Conservation (phyloP, 116 monocot genomes). For the Papilionanthe hybrid region DNA sequence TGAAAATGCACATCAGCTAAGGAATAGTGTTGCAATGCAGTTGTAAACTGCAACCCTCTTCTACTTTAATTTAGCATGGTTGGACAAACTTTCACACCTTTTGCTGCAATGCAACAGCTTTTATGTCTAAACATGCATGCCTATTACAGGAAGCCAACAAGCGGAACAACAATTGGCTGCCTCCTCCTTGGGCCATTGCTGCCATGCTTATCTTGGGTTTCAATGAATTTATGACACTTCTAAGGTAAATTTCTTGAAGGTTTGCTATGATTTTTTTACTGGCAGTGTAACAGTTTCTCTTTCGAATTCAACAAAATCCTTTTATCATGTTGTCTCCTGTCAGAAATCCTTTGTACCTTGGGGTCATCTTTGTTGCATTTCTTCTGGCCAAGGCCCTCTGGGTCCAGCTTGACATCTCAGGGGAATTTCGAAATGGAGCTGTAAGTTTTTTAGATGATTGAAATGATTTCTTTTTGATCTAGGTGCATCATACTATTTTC, state of each 20-base stretch:
- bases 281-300: background rate
- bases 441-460: slow-evolving; percentile 32
- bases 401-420: slow-evolving; percentile 75
- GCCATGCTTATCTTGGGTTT: slow-evolving; percentile 68
- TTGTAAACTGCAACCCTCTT: background rate
- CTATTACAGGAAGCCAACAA: slow-evolving; percentile 67
- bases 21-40: too few relatives aligned
- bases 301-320: too few relatives aligned
- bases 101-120: background rate
- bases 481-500: background rate
- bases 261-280: background rate
- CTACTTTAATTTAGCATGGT: background rate
- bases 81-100: too few relatives aligned
- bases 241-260: slow-evolving; percentile 42
- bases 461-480: background rate
- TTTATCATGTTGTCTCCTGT: background rate
- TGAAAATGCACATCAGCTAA: background rate
- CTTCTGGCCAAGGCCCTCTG: slow-evolving; percentile 83
- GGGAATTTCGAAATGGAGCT: slow-evolving; percentile 69
- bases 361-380: slow-evolving; percentile 54
- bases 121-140: slow-evolving; percentile 1
- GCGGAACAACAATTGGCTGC: slow-evolving; percentile 83
- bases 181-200: slow-evolving; percentile 76
- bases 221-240: slow-evolving; percentile 90
- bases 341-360: slow-evolving; percentile 83